Base-by-base conservation (phyloP, 176 grass and related monocot genomes). In the Neostapfia colusana region DNA sequence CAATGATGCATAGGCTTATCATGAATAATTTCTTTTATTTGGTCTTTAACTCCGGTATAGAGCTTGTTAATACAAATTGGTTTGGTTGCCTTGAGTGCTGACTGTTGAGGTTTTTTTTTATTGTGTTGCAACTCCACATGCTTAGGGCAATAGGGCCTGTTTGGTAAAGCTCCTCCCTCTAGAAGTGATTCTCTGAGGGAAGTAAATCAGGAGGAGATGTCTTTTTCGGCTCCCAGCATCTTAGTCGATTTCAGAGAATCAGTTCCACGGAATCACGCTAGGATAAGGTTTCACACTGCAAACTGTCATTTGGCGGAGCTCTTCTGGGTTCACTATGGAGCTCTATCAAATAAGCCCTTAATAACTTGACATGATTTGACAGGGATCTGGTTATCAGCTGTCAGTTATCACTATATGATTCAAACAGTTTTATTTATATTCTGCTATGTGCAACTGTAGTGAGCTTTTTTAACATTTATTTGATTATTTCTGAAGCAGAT, bases 401-500 rank as follows among this genome's bases (percentile, higher is more conserved):
- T 39, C 63, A 44, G 55, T 13, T 75, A 8, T 42, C 17, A 37
- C 37, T n/a, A 20, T 51, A 37, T 41, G 63, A 58, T 62, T 57
- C 72, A 27, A 65, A 54, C 20, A 23, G 24, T 16, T 50, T 83
- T 23, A 24, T 59, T 34, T 5, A 24, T 72, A 45, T 42, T 38
- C 36, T 62, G 7, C 24, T 73, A 43, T 25, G 20, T 85, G 68
- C 20, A 46, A 35, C 58, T 65, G 25, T 42, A 67, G 16, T 48
- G 38, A 79, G 56, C 37, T 66, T 67, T 48, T 66, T 24, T 0
- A 40, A 69, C 18, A 77, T 39, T 26, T 60, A 58, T 65, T 56
- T 78, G 72, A 31, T 26, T 60, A 58, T 65, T 56, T 78, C 38
- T 50, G 31, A 72, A 82, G 13, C 14, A 35, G 40, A 55, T 58